phyloP scores from a whole-genome alignment of 495 filamentous ascomycete genomes.

The Aspergillus carlsbadensis region DNA sequence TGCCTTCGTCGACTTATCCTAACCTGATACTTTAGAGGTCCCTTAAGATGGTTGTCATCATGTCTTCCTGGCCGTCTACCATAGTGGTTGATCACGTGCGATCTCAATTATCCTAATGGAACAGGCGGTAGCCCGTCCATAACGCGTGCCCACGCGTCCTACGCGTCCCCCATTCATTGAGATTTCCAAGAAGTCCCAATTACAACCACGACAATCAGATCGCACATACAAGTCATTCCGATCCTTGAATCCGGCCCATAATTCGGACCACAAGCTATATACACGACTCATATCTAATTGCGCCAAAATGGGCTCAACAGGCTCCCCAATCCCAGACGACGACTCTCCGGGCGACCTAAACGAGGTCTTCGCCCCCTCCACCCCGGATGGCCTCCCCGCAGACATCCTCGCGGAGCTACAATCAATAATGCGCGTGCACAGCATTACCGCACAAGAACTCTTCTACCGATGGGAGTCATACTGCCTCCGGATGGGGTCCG shows the following conservation, averaged over 20 bases:
- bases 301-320: conserved; percentile 2
- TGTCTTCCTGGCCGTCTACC: no score
- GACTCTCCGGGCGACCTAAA: conserved; percentile 56
- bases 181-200: no score
- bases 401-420: conserved; percentile 77
- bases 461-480: conserved; percentile 99
- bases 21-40: no score
- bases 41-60: no score
- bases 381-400: conserved; percentile 57
- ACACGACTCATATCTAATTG: neutral
- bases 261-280: no score
- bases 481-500: conserved; percentile 82
- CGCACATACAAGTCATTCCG: no score
- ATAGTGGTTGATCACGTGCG: neutral
- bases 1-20: no score
- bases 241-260: no score
- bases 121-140: neutral
- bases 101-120: neutral
- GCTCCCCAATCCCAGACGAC: conserved; percentile 18
- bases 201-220: no score
- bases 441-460: conserved; percentile 73
- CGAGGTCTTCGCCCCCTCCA: conserved; percentile 60
- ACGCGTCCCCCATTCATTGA: no score
- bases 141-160: no score
- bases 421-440: conserved; percentile 80